These are phyloP conservation scores for Tetrastigma voinierianum DNA, from an alignment of 164 flowering plant genomes.

Conservation along the genomic window DNA sequence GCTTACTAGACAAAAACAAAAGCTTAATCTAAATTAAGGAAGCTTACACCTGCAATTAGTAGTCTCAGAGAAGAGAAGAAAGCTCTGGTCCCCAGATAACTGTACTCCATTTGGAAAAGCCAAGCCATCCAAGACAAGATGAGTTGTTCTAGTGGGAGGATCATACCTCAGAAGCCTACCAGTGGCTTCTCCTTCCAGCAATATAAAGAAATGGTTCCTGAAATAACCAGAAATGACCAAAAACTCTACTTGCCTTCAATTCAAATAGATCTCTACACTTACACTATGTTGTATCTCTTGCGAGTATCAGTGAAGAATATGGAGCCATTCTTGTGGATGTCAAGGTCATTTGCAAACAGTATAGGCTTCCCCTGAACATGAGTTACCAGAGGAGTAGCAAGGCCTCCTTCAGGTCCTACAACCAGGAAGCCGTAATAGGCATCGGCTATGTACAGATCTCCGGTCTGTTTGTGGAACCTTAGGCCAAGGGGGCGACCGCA, in stretches of 20 bases:
- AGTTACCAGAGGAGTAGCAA: slow-evolving; percentile 73
- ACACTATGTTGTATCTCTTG: slow-evolving; percentile 88
- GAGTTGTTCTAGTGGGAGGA: slow-evolving; percentile 69
- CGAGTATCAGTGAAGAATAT: slow-evolving; percentile 96
- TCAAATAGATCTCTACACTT: slow-evolving; percentile 24
- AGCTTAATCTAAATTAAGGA: background rate
- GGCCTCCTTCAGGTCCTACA: slow-evolving; percentile 86
- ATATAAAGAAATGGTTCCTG: slow-evolving; percentile 83
- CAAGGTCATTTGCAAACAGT: slow-evolving; percentile 96
- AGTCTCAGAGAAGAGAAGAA: slow-evolving; percentile 89
- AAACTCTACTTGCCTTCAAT: background rate
- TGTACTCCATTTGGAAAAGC: slow-evolving; percentile 98
- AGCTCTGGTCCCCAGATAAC: slow-evolving; percentile 70
- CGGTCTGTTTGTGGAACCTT: slow-evolving; percentile 62
- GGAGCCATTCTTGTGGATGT: slow-evolving; percentile 88
- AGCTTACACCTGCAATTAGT: slow-evolving; percentile 81
- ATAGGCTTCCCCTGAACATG: slow-evolving; percentile 78
- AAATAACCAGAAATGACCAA: background rate
- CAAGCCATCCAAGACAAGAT: slow-evolving; percentile 72
- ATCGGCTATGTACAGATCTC: slow-evolving; percentile 89
- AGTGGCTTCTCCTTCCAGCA: slow-evolving; percentile 93
- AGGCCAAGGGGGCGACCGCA: slow-evolving; percentile 95
- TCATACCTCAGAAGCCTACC: slow-evolving; percentile 97
- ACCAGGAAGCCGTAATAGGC: slow-evolving; percentile 84
- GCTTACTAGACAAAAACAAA: background rate